Conservation (phyloP, 495 filamentous ascomycete species). For the Cenococcum geophilum region DNA sequence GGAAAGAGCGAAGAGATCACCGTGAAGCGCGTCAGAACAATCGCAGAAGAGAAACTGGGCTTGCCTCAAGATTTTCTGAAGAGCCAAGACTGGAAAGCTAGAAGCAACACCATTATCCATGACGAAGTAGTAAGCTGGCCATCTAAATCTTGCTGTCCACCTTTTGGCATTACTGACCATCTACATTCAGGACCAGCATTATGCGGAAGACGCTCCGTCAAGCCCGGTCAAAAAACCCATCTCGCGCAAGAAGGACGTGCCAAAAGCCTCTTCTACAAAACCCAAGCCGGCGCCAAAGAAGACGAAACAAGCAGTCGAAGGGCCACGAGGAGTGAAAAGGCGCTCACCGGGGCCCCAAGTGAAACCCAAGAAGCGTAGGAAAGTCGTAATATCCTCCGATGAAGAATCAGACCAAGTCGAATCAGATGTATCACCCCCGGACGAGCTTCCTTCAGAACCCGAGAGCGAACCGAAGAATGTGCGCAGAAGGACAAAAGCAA, state of each 20-base stretch:
- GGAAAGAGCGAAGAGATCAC: constrained; percentile 62
- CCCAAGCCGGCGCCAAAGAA: constrained; percentile 30
- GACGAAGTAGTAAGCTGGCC: constrained; percentile 58
- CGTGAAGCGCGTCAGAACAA: constrained; percentile 64
- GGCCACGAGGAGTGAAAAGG: constrained; percentile 21
- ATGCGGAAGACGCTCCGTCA: constrained; percentile 17
- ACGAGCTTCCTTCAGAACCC: constrained; percentile 16
- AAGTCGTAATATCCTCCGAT: constrained; percentile 16
- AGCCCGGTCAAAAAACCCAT: constrained; percentile 12
- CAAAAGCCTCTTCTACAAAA: constrained; percentile 17
- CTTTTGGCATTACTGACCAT: neutral
- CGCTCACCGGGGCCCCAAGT: constrained; percentile 10
- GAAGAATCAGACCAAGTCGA: constrained; percentile 16
- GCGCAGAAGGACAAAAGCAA: constrained; percentile 12
- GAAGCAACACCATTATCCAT: constrained; percentile 68
- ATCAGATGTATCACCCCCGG: constrained; percentile 1
- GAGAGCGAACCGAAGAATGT: constrained; percentile 20
- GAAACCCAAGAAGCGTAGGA: constrained; percentile 28
- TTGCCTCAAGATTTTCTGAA: constrained; percentile 69
- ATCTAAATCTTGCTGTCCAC: constrained; percentile 3
- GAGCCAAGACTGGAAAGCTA: constrained; percentile 64
- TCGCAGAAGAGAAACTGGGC: constrained; percentile 57
- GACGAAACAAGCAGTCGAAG: constrained; percentile 4
- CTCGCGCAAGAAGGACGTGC: constrained; percentile 7
- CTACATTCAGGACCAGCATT: neutral